These are phyloP conservation scores for Zizania latifolia DNA, from an alignment of 176 grass and related monocot genomes.

Conservation along the genomic window DNA sequence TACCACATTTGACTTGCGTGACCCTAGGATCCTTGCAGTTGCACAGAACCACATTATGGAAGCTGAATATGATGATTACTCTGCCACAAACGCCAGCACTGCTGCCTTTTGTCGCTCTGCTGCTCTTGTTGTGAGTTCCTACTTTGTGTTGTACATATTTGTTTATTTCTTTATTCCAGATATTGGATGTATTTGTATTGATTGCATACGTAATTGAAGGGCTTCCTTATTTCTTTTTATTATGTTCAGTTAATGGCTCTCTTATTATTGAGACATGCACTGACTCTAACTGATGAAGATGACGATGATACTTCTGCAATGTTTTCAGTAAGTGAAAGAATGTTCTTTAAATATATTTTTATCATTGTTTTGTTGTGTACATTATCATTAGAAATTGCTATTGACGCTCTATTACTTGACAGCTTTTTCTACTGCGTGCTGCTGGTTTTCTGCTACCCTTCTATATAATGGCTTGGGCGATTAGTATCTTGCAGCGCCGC, in stretches of 20 bases:
- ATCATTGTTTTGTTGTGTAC: background rate
- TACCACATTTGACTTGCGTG: conserved; percentile 52
- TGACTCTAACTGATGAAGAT: conserved; percentile 82
- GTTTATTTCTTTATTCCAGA: background rate
- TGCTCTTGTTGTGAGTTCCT: conserved; percentile 72
- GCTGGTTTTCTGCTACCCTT: conserved; percentile 84
- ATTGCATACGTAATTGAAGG: conserved; percentile 6
- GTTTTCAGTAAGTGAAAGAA: conserved; percentile 74
- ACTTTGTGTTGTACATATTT: background rate
- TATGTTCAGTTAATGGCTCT: conserved; percentile 76
- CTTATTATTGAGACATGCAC: conserved; percentile 75
- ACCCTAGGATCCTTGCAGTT: conserved; percentile 66
- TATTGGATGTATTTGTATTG: conserved; percentile 17
- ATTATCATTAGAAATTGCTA: conserved; percentile 11
- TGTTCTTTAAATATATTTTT: conserved; percentile 1
- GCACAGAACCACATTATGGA: conserved; percentile 74
- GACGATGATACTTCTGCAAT: conserved; percentile 71
- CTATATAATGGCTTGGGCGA: conserved; percentile 92
- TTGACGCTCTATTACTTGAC: conserved; percentile 19
- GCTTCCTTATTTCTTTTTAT: conserved; percentile 18
- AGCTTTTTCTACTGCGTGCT: conserved; percentile 84
- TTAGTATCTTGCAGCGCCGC: conserved; percentile 74
- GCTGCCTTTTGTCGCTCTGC: conserved; percentile 78
- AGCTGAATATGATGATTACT: conserved; percentile 91
- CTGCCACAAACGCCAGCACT: conserved; percentile 57